phyloP scores from a whole-genome alignment of 176 grass and related monocot species.

The Carex cristatella region DNA sequence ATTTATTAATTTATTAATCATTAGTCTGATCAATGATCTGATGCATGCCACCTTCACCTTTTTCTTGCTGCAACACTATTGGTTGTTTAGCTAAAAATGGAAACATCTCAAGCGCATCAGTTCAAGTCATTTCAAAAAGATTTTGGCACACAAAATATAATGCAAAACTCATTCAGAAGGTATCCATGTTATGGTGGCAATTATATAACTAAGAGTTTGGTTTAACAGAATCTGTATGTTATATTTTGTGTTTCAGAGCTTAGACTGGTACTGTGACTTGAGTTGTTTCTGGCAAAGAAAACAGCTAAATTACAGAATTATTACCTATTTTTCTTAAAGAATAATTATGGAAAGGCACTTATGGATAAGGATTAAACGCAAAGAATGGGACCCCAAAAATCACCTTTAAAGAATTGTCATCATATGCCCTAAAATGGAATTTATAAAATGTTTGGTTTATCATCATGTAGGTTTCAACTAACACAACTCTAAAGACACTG shows the following conservation, averaged over 20 bases:
- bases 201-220: background rate
- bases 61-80: background rate
- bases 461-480: conserved; percentile 8
- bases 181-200: background rate
- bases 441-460: background rate
- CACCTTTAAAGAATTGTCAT: background rate
- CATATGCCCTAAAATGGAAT: conserved; percentile 1
- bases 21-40: background rate
- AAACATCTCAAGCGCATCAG: background rate
- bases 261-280: no score
- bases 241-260: no score
- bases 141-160: background rate
- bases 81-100: background rate
- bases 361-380: background rate
- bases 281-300: no score
- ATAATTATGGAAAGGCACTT: background rate
- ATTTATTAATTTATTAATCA: background rate
- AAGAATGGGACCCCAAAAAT: background rate
- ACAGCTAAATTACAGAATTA: background rate
- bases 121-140: background rate
- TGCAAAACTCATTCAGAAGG: background rate
- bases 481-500: background rate
- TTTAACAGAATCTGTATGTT: background rate
- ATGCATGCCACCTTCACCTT: background rate
- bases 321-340: background rate